Conservation (phyloP, 2,329 filamentous ascomycete genomes). For the Cordyceps pruinosa region DNA sequence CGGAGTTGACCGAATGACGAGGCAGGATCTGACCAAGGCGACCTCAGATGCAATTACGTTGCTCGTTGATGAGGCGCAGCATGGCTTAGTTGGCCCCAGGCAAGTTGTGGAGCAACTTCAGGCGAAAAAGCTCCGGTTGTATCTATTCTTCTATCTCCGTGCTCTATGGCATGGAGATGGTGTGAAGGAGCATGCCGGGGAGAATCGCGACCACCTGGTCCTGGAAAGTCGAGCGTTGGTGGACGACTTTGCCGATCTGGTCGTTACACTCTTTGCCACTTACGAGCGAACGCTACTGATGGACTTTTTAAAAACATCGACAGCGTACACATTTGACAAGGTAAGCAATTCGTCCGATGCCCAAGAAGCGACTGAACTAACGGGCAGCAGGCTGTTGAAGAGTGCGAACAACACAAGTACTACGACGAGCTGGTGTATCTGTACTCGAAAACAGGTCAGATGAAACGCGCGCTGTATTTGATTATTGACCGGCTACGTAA, state of each 20-base stretch:
- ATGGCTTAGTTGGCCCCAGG: conserved; percentile 73
- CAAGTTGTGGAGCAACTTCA: conserved; percentile 74
- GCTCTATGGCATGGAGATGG: conserved; percentile 75
- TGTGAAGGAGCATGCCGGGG: conserved; percentile 45
- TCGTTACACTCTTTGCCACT: conserved; percentile 76
- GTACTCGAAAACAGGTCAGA: conserved; percentile 90
- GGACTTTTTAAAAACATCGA: conserved; percentile 78
- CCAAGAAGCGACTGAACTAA: background rate
- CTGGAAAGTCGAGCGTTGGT: conserved; percentile 62
- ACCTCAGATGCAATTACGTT: conserved; percentile 79
- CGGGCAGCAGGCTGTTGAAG: conserved; percentile 50
- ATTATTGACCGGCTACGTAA: conserved; percentile 92
- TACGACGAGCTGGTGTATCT: conserved; percentile 93
- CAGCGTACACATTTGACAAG: conserved; percentile 81
- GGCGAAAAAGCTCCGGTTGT: conserved; percentile 59
- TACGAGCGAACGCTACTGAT: conserved; percentile 77
- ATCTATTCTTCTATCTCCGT: conserved; percentile 87
- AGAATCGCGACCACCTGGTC: conserved; percentile 49
- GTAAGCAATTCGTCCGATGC: conserved; percentile 24
- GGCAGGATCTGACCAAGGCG: conserved; percentile 67
- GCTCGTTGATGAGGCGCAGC: conserved; percentile 84
- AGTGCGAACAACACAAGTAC: conserved; percentile 76
- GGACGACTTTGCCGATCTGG: conserved; percentile 80
- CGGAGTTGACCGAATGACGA: conserved; percentile 56
- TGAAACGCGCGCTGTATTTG: conserved; percentile 81